Conservation (phyloP, 1,139 yeast species). For the Suhomyces atakaporum region DNA sequence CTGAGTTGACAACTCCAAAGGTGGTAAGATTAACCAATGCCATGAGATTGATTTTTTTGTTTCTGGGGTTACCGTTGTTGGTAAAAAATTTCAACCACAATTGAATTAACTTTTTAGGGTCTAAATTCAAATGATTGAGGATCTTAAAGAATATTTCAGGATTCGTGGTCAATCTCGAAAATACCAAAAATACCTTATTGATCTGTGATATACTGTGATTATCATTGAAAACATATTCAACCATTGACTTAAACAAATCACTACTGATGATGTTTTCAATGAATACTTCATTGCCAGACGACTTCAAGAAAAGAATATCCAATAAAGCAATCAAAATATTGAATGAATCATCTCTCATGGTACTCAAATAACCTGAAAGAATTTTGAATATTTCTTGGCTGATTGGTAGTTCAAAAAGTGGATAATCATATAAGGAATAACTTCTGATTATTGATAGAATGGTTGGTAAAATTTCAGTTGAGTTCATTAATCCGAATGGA, state of each 20-base stretch:
- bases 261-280: conserved; percentile 44
- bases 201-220: conserved; percentile 50
- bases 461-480: conserved; percentile 77
- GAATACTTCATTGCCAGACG: conserved; percentile 28
- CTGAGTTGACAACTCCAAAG: conserved; percentile 25
- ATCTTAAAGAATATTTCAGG: conserved; percentile 46
- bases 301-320: conserved; percentile 53
- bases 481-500: conserved; percentile 52
- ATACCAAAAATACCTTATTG: conserved; percentile 53
- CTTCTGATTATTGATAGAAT: conserved; percentile 71
- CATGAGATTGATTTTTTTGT: conserved; percentile 61
- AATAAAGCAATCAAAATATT: conserved; percentile 56
- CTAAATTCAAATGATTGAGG: conserved; percentile 34
- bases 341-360: conserved; percentile 72
- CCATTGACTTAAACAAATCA: conserved; percentile 48
- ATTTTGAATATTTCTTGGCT: conserved; percentile 46
- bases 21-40: conserved; percentile 53
- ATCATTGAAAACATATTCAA: conserved; percentile 50
- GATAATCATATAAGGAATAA: conserved; percentile 62
- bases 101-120: conserved; percentile 26
- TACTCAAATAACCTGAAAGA: conserved; percentile 56
- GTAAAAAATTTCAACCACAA: conserved; percentile 42
- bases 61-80: conserved; percentile 67
- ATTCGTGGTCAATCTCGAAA: conserved; percentile 54
- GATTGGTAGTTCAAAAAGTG: conserved; percentile 34